phyloP scores from a whole-genome alignment of 495 filamentous ascomycete species.

The Filosporella fistucella region DNA sequence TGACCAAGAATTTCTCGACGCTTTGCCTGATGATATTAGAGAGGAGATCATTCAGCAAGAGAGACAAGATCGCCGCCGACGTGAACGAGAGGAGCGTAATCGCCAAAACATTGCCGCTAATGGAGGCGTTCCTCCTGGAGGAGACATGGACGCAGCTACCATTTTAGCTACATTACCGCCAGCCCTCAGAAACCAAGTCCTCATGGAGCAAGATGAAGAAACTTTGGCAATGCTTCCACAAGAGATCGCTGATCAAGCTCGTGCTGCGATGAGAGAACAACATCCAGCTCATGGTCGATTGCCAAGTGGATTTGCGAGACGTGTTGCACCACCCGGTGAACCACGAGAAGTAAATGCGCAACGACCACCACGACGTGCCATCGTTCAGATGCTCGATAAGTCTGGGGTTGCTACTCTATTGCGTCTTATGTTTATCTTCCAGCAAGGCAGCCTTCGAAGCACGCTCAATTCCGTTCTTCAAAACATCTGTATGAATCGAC shows the following conservation, averaged over 20 bases:
- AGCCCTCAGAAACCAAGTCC: slow-evolving; percentile 73
- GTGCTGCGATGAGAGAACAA: slow-evolving; percentile 38
- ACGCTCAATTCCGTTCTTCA: slow-evolving; percentile 81
- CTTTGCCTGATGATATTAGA: slow-evolving; percentile 84
- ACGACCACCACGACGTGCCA: slow-evolving; percentile 71
- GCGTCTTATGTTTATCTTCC: slow-evolving; percentile 93
- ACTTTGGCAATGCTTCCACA: slow-evolving; percentile 79
- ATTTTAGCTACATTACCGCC: slow-evolving; percentile 91
- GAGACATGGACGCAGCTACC: slow-evolving; percentile 87
- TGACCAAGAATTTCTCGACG: slow-evolving; percentile 90
- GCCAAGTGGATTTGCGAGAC: slow-evolving; percentile 26
- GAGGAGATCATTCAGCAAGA: slow-evolving; percentile 88
- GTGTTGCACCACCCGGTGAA: slow-evolving; percentile 13
- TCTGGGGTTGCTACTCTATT: slow-evolving; percentile 89
- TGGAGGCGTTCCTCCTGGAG: slow-evolving; percentile 43
- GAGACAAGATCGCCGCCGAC: slow-evolving; percentile 79
- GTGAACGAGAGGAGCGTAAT: slow-evolving; percentile 73
- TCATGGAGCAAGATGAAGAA: slow-evolving; percentile 89
- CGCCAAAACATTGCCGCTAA: slow-evolving; percentile 47
- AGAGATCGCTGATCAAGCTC: slow-evolving; percentile 81
- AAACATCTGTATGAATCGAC: slow-evolving; percentile 87
- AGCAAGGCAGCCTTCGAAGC: slow-evolving; percentile 71
- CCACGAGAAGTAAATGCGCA: slow-evolving; percentile 26
- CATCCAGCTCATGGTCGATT: slow-evolving; percentile 15
- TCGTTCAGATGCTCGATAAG: slow-evolving; percentile 96